These are phyloP conservation scores for Suhomyces panamericanus DNA, from an alignment of 1,139 yeast species.

Conservation along the genomic window DNA sequence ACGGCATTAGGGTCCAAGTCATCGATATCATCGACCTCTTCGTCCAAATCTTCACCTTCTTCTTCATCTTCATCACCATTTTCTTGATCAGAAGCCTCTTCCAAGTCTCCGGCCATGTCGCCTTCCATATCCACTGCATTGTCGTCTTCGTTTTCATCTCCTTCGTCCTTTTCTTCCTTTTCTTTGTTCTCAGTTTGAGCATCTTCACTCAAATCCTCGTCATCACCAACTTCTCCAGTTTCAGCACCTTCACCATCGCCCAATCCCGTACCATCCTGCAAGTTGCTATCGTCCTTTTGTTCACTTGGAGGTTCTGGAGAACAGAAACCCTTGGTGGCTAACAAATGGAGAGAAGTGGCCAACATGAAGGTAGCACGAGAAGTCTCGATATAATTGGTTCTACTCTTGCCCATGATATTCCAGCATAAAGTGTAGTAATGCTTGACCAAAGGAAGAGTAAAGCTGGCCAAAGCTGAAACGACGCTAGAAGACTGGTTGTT, in stretches of 20 bases:
- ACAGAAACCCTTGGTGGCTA: slow-evolving; percentile 90
- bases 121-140: slow-evolving; percentile 94
- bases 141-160: slow-evolving; percentile 62
- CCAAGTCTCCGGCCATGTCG: slow-evolving; percentile 93
- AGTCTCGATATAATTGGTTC: slow-evolving; percentile 49
- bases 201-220: slow-evolving; percentile 85
- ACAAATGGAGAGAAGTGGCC: slow-evolving; percentile 52
- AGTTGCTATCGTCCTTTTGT: slow-evolving; percentile 57
- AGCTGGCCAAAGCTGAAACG: slow-evolving; percentile 46
- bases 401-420: slow-evolving; percentile 41
- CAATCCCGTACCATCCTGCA: slow-evolving; percentile 90
- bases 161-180: slow-evolving; percentile 61
- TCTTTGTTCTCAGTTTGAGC: slow-evolving; percentile 86
- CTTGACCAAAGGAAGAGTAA: slow-evolving; percentile 57
- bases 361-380: slow-evolving; percentile 65
- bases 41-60: slow-evolving; percentile 69
- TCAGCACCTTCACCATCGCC: slow-evolving; percentile 95
- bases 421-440: slow-evolving; percentile 51
- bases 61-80: slow-evolving; percentile 56
- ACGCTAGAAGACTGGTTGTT: slow-evolving; percentile 36
- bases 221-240: slow-evolving; percentile 86
- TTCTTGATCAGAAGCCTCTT: slow-evolving; percentile 74
- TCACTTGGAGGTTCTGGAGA: slow-evolving; percentile 82
- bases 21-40: slow-evolving; percentile 86
- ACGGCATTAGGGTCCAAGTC: slow-evolving; percentile 92